Evolutionary conservation across 2,329 filamentous ascomycete genomes (phyloP), one percentile per base, ranked within the genome.

Genomic region (Xylariaceae sp.): DNA sequence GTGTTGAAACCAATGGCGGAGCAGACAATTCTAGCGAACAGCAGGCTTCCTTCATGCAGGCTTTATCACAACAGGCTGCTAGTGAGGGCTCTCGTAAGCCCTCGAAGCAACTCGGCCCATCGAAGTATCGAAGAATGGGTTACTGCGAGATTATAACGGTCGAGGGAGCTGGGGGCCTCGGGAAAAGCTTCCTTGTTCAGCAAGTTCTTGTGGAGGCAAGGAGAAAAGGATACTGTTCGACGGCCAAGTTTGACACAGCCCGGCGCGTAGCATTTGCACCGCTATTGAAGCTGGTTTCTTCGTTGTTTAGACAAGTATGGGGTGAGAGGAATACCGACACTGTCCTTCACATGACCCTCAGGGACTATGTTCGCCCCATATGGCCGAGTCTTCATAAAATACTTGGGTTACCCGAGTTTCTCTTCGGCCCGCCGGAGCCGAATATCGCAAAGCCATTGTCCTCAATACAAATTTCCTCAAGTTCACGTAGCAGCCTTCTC

Each of bases 381-480:
- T 87, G 84, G 84, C 80, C 81, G 7, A 79, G 80, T 71, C 71
- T 87, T 53, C 82, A 86, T 62, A 79, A 78, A 56, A 70, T 82
- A 2, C 74, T 87, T 5, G 81, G 80, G 2, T 73, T 87, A 29
- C 84, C 84, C 0, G 86, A 92, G 63, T 95, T 92, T 71, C 72
- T 86, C 6, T 73, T 86, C 18, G 81, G 80, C 3, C 70, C 76
- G 5, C 72, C 73, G 21, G 77, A 80, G 40, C 58, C 61, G 2
- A 60, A 64, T 3, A 53, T 70, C 8, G 56, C 65, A 7, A 69
- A 71, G 37, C 71, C 72, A 2, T 65, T 72, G 2, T 72, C 74
- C 6, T 70, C 71, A 19, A 47, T 62, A 15, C 67, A 71, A 59
- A 57, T 58, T 63, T 49, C 62, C 45, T 26, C 59, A 53, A 48